Evolutionary conservation across 1,284 basidiomycete genomes (phyloP), one percentile per base, ranked within the genome.

Genomic region (Ustilago loliicola): DNA sequence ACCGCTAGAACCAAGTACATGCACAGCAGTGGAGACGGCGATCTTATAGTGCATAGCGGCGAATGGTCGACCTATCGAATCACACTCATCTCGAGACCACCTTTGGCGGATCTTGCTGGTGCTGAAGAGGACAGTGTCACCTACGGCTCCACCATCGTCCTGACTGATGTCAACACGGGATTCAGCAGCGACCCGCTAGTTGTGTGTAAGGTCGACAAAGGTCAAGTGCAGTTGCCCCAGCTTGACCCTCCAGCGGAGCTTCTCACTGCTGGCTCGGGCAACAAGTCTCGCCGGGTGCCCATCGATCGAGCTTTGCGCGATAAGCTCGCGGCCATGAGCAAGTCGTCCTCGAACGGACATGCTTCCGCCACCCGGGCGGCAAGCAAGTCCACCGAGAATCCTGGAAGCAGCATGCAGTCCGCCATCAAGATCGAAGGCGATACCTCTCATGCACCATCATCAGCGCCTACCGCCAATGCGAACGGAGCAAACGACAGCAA

Each of bases 1-100:
- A 96, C 95, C 27, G 95, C 96, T 70, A 92, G 95, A 79, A 98
- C 95, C 60, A 97, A 97, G 88, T 98, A 96, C 87, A 94, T 97
- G 92, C 93, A 95, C 82, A 91, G 68, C 47, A 63, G 54, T 47
- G 19, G 23, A 11, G 64, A 63, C 6, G 91, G 90, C 77, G 91
- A 93, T 86, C 89, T 95, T 59, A 93, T 92, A 86, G 94, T 94
- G 25, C 94, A 93, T 87, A 94, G 93, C 86, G 89, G 92, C 67
- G 90, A 92, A 45, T 96, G 94, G 94, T 94, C 93, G 63, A 94
- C 94, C n/a, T 95, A 95, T 88, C 94, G 93, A 81, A 93, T 96
- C 80, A 93, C 93, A 32, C 73, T 85, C 32, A 69, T 87, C n/a
- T 79, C 82, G 7, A 68, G 85, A 17, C 84, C 85, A 1, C 79